Evolutionary conservation across 768 basidiomycete species (phyloP).

Genomic region (Rhodotorula kratochvilovae): DNA sequence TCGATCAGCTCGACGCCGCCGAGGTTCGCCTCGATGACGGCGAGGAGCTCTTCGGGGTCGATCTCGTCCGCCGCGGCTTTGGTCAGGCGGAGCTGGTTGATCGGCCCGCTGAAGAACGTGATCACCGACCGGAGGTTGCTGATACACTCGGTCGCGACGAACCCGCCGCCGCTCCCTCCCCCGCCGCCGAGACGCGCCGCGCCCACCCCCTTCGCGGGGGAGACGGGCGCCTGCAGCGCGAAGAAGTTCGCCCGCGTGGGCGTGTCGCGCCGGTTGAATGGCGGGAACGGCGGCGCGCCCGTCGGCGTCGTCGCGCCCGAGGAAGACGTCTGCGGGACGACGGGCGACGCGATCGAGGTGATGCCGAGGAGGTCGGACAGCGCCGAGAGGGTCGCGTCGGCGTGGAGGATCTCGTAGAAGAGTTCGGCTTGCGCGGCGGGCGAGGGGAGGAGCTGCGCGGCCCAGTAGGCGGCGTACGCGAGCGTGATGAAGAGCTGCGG

Average conservation of each 20-base stretch:
- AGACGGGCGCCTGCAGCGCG: neutral
- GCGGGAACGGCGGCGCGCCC: neutral
- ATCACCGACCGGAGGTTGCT: conserved; percentile 18
- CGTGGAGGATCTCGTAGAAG: conserved; percentile 21
- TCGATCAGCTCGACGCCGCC: conserved; percentile 28
- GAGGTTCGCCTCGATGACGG: conserved; percentile 14
- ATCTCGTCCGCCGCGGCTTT: neutral
- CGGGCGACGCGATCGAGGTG: conserved; percentile 6
- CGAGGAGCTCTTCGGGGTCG: conserved; percentile 30
- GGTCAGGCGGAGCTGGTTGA: neutral
- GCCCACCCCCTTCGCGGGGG: neutral
- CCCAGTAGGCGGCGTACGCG: conserved; percentile 37
- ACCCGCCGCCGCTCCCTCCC: conserved; percentile 9
- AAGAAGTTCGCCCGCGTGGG: conserved; percentile 3
- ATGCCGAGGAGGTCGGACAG: conserved; percentile 33
- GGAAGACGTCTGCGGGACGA: neutral
- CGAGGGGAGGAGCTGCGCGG: conserved; percentile 24
- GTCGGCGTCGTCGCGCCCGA: neutral
- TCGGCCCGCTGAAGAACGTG: conserved; percentile 11
- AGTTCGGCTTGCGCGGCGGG: conserved; percentile 6
- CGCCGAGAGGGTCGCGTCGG: conserved; percentile 13
- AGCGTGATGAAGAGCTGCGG: conserved; percentile 33
- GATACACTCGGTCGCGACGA: conserved; percentile 34
- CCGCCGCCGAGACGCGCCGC: neutral
- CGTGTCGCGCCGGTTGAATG: conserved; percentile 2